Percentiles rank a stretch among this genome's conserved stretches.
phyloP scores from a whole-genome alignment of 2,329 filamentous ascomycete species.

The Dothiorella sarmentorum region DNA sequence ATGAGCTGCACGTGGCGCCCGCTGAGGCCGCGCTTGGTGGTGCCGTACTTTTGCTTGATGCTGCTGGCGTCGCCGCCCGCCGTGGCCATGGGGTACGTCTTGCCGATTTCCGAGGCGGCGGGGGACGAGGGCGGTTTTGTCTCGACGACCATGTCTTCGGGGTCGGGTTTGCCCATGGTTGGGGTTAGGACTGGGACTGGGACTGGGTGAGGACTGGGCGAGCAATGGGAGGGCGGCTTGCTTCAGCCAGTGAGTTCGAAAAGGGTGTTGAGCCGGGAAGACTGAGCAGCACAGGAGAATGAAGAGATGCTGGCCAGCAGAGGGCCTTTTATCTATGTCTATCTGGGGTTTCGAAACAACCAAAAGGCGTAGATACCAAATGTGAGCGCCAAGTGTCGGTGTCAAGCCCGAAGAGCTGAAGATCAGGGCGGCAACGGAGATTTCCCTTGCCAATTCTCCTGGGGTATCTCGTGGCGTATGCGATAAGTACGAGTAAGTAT shows the following conservation, averaged over 20 bases:
- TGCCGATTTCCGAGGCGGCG: neutral
- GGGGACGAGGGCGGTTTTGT: neutral
- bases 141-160: conserved; percentile 8
- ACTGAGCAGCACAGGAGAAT: neutral
- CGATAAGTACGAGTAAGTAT: neutral
- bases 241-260: neutral
- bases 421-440: neutral
- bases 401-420: neutral
- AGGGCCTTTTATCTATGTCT: neutral
- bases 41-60: conserved; percentile 14
- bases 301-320: neutral
- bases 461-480: neutral
- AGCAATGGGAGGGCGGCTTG: neutral
- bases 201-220: neutral
- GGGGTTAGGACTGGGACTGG: neutral
- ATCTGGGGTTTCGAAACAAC: too few relatives aligned
- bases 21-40: conserved; percentile 6
- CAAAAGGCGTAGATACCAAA: too few relatives aligned
- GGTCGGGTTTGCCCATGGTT: conserved; percentile 11
- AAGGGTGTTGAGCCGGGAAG: neutral
- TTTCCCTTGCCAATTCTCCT: neutral
- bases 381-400: neutral
- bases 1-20: conserved; percentile 16
- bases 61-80: neutral
- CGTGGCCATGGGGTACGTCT: neutral